Evolutionary conservation across 345 rosid species (phyloP), one percentile per base, ranked within the genome.

Genomic region (Rhizophora mangle): DNA sequence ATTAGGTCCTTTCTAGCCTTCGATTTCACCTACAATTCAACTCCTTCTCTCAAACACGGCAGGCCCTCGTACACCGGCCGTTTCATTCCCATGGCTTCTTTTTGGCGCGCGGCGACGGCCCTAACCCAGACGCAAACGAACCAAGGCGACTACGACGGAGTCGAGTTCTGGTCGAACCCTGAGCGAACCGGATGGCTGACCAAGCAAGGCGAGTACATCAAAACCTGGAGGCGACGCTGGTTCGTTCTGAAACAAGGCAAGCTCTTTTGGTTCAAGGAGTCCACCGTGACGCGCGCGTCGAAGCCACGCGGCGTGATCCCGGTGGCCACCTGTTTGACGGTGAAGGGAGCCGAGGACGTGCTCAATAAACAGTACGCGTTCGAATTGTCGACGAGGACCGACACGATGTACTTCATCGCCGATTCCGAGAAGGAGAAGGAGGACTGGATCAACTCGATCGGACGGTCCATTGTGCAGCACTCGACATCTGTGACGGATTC

Each of bases 211-310:
- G 86, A 88, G 81, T 79, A 88, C 84, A 78, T 90, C 67, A 85
- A 85, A 62, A 90, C 91, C 22, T 90, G 93, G 96, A 78, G 96
- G 8, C 85, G 89, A 67, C 85, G 93, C 5, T 87, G 93, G 96
- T 87, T 87, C 87, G 86, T 86, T 43, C 75, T 89, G 24, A 89
- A 88, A 62, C 86, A 82, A 70, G 91, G 96, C 22, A 86, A 81
- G 69, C 83, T 89, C 67, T 82, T 85, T 80, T 88, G 91, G 93
- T 89, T 89, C 87, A 89, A 89, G 75, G 91, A 88, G 3, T 82
- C 89, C 16, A 63, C 49, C 63, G 69, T 88, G 64, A 85, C 84
- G 8, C 88, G 85, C 71, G 72, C 70, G 29, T 88, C 89, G 58
- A 67, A 63, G 29, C 91, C 93, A 31, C 93, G 91, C 24, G 96